These are phyloP conservation scores for Ormosia emarginata DNA, from an alignment of 306 rosid species.

Conservation along the genomic window DNA sequence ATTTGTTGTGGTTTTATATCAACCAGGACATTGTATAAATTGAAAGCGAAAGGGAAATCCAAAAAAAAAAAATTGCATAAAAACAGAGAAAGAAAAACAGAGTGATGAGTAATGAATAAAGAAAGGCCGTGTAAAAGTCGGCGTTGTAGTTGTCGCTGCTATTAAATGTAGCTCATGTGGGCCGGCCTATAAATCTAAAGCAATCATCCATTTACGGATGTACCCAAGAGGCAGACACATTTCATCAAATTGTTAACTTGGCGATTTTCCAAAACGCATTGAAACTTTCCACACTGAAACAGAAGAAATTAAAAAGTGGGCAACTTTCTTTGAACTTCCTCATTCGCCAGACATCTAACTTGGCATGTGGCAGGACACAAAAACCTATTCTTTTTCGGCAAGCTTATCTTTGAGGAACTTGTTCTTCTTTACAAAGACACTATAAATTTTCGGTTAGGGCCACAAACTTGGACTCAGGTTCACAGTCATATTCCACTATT, in stretches of 20 bases:
- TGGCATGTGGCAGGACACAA: background rate
- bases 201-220: no score
- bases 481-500: background rate
- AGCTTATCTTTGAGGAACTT: conserved; percentile 12
- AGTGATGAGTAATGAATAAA: background rate
- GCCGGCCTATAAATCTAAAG: no score
- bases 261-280: background rate
- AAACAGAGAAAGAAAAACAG: background rate
- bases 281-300: background rate
- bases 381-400: conserved; percentile 4
- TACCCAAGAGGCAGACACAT: background rate
- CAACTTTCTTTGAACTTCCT: no score
- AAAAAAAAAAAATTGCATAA: background rate
- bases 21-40: no score
- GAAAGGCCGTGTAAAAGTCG: background rate
- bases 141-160: no score
- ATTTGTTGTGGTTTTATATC: no score
- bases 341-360: background rate
- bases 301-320: background rate
- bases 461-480: background rate
- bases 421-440: background rate
- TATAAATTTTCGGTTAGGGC: background rate
- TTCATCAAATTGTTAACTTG: background rate
- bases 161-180: no score
- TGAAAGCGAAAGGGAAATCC: no score